Conservation (phyloP, 2,329 filamentous ascomycete genomes). For the Stagonosporopsis rhizophila region DNA sequence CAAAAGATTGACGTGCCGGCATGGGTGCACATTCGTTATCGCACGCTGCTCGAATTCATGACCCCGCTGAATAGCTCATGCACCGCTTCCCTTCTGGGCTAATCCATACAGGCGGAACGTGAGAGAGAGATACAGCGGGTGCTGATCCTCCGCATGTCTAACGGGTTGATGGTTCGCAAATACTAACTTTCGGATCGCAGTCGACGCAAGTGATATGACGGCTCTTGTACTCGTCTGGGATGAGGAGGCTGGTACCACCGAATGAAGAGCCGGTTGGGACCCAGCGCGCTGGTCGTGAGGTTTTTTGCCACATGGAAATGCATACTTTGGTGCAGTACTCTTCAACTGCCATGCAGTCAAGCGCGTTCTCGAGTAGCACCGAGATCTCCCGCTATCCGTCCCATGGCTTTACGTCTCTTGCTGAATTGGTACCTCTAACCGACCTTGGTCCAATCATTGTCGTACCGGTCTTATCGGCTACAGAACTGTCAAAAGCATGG, state of each 20-base stretch:
- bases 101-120: not conserved
- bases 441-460: not conserved
- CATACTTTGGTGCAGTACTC: not conserved
- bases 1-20: slow-evolving; percentile 26
- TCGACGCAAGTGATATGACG: not conserved
- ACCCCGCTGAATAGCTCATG: not conserved
- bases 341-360: slow-evolving; percentile 7
- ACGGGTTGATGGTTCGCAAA: not conserved
- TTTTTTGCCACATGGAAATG: not conserved
- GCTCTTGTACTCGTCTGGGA: not conserved
- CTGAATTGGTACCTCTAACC: not conserved
- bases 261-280: not conserved
- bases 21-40: slow-evolving; percentile 20
- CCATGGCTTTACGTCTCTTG: not conserved
- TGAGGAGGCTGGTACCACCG: not conserved
- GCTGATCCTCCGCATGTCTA: not conserved
- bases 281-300: not conserved
- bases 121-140: too few species aligned
- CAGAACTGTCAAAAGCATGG: slow-evolving; percentile 1
- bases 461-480: slow-evolving; percentile 11
- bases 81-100: too few species aligned
- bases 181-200: not conserved
- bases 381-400: not conserved
- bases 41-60: not conserved
- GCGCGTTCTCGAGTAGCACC: not conserved